These are phyloP conservation scores for Wickerhamiella pararugosa DNA, from an alignment of 1,139 yeast species.

Conservation along the genomic window DNA sequence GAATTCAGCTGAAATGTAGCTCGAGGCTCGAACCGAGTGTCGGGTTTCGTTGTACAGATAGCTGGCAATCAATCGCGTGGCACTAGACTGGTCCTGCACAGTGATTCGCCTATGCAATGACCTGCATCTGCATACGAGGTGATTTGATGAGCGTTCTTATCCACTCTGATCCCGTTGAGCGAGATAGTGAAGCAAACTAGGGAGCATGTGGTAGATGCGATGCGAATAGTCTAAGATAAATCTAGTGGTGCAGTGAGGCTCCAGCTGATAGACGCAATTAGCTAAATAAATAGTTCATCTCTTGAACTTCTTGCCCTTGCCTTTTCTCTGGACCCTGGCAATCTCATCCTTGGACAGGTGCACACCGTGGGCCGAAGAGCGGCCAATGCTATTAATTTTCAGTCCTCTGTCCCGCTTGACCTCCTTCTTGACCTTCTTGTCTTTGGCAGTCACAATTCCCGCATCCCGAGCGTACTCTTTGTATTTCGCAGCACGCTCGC, in stretches of 20 bases:
- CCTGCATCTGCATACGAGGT: background rate
- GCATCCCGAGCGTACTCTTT: constrained; percentile 77
- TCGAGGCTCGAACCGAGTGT: no score
- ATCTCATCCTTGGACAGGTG: constrained; percentile 60
- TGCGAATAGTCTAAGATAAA: background rate
- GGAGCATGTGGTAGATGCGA: no score
- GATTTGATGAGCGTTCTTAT: no score
- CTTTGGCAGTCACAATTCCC: constrained; percentile 54
- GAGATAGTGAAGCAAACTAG: no score
- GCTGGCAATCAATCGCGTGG: no score
- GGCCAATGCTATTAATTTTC: constrained; percentile 63
- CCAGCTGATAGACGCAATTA: background rate
- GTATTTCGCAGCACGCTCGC: constrained; percentile 37
- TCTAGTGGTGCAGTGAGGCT: background rate
- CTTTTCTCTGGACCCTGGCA: constrained; percentile 18
- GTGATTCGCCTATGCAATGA: background rate
- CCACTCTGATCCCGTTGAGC: no score
- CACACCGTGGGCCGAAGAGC: constrained; percentile 66
- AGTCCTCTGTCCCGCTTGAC: constrained; percentile 55
- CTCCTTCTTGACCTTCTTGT: constrained; percentile 22
- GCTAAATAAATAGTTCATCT: background rate
- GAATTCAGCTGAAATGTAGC: no score
- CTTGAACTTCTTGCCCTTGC: background rate
- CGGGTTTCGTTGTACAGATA: no score
- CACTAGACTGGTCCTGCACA: no score